Evolutionary conservation across 352 stramenopile genomes (phyloP), one percentile per base, ranked within the genome.

Genomic region (Pythium biforme): DNA sequence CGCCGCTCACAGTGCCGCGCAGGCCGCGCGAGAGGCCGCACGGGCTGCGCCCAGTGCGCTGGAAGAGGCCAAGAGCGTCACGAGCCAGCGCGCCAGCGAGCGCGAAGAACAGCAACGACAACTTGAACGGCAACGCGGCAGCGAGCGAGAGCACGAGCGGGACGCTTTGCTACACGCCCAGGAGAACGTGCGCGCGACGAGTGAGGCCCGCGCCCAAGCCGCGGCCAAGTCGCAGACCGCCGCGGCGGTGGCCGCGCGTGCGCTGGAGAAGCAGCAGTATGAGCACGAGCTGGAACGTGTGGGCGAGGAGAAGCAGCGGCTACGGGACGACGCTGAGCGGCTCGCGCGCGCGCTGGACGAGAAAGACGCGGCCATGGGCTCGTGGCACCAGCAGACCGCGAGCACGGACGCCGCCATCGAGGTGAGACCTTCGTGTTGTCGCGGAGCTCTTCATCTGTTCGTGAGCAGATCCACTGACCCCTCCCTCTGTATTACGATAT

Each of bases 391-490:
- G 23, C 63, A 79, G 23, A 69, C 69, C 23, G 58, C 75, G 15
- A 63, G 50, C 37, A 85, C 72, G 0, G 78, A 85, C 53, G 64
- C 81, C 22, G 70, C 78, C 14, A 68, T 88, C n/a, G 74, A 88
- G 76, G 78, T 82, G 45, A 10, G 26, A n/a, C 9, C 29, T 26
- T 25, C 7, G 31, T 14, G 31, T 37, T 37, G 8, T 11, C 31
- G 31, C 31, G 43, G n/a, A 23, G 29, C n/a, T 9, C 5, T 37
- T 39, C 20, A 52, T 23, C n/a, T n/a, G n/a, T n/a, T n/a, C n/a
- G n/a, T n/a, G n/a, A n/a, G n/a, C n/a, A n/a, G n/a, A n/a, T n/a
- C n/a, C n/a, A n/a, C n/a, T n/a, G n/a, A n/a, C n/a, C n/a, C n/a
- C n/a, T 43, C 14, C 15, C 8, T 43, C 14, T 43, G n/a, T 43